Evolutionary conservation across 495 filamentous ascomycete species (phyloP).

Genomic region (Aspergillus sclerotioniger): DNA sequence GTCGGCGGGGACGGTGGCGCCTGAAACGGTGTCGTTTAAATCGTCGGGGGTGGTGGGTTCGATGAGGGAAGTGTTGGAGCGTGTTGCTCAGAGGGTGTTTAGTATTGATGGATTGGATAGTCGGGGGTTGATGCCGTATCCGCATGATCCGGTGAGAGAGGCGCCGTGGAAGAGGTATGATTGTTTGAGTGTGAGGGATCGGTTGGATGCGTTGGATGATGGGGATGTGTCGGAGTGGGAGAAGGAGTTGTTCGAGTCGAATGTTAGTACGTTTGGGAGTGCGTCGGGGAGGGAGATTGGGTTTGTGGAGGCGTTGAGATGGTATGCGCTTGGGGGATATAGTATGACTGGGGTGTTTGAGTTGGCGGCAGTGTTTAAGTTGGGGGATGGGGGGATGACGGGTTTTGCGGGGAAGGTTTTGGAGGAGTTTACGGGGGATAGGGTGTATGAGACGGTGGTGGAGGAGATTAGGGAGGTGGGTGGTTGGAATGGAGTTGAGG

Average conservation of each 20-base stretch:
- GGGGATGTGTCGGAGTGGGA: slow-evolving; percentile 4
- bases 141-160: slow-evolving; percentile 17
- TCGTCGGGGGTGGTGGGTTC: background rate
- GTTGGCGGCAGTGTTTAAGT: slow-evolving; percentile 17
- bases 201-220: slow-evolving; percentile 7
- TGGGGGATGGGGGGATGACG: slow-evolving; percentile 19
- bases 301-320: slow-evolving; percentile 23
- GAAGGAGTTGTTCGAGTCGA: slow-evolving; percentile 19
- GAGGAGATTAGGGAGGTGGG: background rate
- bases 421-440: slow-evolving; percentile 11
- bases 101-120: slow-evolving; percentile 15
- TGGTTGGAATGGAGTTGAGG: background rate
- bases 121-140: slow-evolving; percentile 19
- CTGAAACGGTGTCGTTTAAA: slow-evolving; percentile 9
- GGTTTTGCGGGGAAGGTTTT: slow-evolving; percentile 13
- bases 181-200: slow-evolving; percentile 11
- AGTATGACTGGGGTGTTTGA: slow-evolving; percentile 11
- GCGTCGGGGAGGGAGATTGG: slow-evolving; percentile 14
- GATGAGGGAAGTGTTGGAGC: slow-evolving; percentile 1
- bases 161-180: slow-evolving; percentile 15
- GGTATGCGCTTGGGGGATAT: slow-evolving; percentile 15
- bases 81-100: slow-evolving; percentile 11
- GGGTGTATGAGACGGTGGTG: background rate
- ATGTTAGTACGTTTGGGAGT: slow-evolving; percentile 17
- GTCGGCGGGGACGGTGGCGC: slow-evolving; percentile 11